phyloP scores from a whole-genome alignment of 164 flowering plant species.

The Vitis rotundifolia region DNA sequence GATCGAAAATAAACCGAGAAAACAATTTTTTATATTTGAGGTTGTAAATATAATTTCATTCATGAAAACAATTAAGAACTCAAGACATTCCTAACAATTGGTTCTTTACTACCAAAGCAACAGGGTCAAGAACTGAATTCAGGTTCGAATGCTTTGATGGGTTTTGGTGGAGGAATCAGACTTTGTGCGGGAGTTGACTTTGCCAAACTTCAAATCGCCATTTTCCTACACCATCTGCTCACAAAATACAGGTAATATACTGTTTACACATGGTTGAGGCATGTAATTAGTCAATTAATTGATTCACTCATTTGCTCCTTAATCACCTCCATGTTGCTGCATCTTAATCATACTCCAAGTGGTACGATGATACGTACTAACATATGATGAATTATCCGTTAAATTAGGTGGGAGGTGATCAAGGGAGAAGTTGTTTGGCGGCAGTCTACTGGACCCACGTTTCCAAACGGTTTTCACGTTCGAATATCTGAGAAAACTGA shows the following conservation, averaged over 20 bases:
- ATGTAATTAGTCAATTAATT: too few species aligned
- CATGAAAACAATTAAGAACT: too few species aligned
- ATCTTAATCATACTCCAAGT: too few species aligned
- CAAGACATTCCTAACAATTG: too few species aligned
- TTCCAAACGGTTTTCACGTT: slow-evolving; percentile 80
- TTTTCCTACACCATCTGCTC: slow-evolving; percentile 60
- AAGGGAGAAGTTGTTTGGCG: slow-evolving; percentile 75
- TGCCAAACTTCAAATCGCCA: slow-evolving; percentile 66
- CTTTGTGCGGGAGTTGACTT: slow-evolving; percentile 72
- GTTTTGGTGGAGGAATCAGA: slow-evolving; percentile 76
- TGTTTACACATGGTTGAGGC: too few species aligned
- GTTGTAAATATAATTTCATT: too few species aligned
- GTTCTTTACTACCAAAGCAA: background rate
- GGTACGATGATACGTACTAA: too few species aligned
- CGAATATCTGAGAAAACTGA: slow-evolving; percentile 39
- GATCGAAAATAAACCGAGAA: too few species aligned
- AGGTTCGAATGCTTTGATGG: slow-evolving; percentile 66
- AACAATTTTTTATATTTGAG: too few species aligned
- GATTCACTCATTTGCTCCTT: slow-evolving; percentile 10
- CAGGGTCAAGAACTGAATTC: slow-evolving; percentile 44
- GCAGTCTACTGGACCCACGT: slow-evolving; percentile 64
- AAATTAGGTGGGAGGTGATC: slow-evolving; percentile 60
- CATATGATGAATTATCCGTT: too few species aligned
- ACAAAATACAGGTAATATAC: slow-evolving; percentile 54
- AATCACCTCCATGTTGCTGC: too few species aligned